Evolutionary conservation across 352 stramenopile genomes (phyloP).

Genomic region (Hyphochytrium catenoides): DNA sequence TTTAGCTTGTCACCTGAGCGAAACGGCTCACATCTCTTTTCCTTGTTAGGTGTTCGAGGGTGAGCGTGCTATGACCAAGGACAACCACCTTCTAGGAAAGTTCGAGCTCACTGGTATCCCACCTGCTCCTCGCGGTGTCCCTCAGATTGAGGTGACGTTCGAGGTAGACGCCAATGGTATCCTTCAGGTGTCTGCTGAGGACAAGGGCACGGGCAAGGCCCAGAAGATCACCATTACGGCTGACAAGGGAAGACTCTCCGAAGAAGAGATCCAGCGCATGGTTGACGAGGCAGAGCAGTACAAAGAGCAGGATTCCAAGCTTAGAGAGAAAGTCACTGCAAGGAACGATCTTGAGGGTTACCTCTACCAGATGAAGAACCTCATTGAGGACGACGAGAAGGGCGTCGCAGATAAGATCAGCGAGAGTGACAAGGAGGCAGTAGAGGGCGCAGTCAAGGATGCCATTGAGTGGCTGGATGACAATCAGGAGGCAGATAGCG

Average conservation of each 20-base stretch:
- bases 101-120: constrained; percentile 96
- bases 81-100: constrained; percentile 97
- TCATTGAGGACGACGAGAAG: constrained; percentile 75
- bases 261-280: constrained; percentile 99
- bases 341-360: constrained; percentile 92
- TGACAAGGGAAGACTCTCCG: constrained; percentile 91
- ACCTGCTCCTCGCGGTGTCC: constrained; percentile 86
- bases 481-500: constrained; percentile 92
- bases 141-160: constrained; percentile 97
- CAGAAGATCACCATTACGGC: constrained; percentile 96
- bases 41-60: constrained; percentile 95
- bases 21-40: constrained; percentile 61
- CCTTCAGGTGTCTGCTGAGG: constrained; percentile 87
- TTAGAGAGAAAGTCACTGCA: constrained; percentile 89
- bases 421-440: constrained; percentile 72
- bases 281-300: constrained; percentile 92
- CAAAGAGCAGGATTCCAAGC: constrained; percentile 92
- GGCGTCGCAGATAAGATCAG: constrained; percentile 83
- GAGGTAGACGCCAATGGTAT: constrained; percentile 99
- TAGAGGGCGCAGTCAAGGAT: constrained; percentile 80
- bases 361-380: constrained; percentile 86
- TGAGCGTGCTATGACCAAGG: constrained; percentile 96
- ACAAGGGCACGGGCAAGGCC: constrained; percentile 95
- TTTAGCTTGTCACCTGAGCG: no score
- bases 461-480: constrained; percentile 98